These are phyloP conservation scores for Vigna radiata DNA, from an alignment of 306 rosid genomes.

Conservation along the genomic window DNA sequence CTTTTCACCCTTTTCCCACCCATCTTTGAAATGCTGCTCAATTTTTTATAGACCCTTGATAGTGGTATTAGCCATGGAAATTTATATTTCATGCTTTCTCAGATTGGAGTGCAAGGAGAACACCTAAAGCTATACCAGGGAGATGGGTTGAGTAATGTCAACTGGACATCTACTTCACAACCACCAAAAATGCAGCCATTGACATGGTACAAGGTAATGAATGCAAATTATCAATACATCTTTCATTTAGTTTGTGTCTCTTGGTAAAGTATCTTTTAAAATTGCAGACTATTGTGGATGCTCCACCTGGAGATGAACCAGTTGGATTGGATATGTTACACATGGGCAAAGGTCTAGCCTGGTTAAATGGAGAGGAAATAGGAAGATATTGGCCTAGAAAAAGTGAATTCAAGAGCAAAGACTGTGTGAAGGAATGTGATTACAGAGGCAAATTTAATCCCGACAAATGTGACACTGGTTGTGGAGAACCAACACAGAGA, in stretches of 20 bases:
- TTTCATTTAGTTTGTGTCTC: constrained; percentile 36
- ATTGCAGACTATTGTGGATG: constrained; percentile 74
- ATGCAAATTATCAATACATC: constrained; percentile 16
- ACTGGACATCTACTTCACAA: constrained; percentile 68
- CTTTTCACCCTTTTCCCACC: constrained; percentile 21
- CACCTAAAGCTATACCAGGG: constrained; percentile 64
- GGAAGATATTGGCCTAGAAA: constrained; percentile 95
- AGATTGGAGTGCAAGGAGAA: constrained; percentile 91
- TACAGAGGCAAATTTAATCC: constrained; percentile 89
- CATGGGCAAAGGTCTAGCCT: constrained; percentile 97
- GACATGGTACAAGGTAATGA: constrained; percentile 91
- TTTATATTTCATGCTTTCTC: constrained; percentile 37
- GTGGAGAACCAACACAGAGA: constrained; percentile 93
- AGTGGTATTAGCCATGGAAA: not conserved
- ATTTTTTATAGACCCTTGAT: not conserved
- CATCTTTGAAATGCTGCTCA: constrained; percentile 13
- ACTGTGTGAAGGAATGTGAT: constrained; percentile 81
- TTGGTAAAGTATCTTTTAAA: constrained; percentile 9
- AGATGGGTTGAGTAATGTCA: constrained; percentile 58
- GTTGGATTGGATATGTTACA: constrained; percentile 89
- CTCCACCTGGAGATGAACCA: constrained; percentile 82
- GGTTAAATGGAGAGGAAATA: constrained; percentile 98
- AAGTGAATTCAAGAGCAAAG: constrained; percentile 57
- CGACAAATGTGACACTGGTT: constrained; percentile 84
- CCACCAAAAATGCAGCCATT: constrained; percentile 79